Evolutionary conservation across 2,329 filamentous ascomycete species (phyloP), one percentile per base, ranked within the genome.

Genomic region (Pleochaeta shiraiana): DNA sequence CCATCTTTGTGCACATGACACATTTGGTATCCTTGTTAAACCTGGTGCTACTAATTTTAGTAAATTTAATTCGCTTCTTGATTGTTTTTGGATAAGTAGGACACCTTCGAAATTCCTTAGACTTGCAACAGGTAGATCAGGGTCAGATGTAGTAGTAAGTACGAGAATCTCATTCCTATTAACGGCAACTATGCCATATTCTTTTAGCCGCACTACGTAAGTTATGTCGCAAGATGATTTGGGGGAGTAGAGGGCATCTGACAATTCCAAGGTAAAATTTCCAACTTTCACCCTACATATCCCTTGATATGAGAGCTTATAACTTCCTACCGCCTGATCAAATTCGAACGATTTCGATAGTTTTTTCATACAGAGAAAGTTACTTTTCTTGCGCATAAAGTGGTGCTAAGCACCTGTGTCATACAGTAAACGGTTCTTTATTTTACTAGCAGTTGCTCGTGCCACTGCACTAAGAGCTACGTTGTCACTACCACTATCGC

Each of bases 331-430:
- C 16, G 57, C 57, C 26, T 37, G 31, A 37, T 61, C 57, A 21
- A 61, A 61, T 21, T 37, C 14, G 21, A 61, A 61, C 7, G n/a
- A 7, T 16, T 37, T 37, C 12, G 57, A 34, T 21, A 3, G 31
- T n/a, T 5, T 3, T 37, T 37, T 37, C 3, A 61, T 37, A 19
- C 14, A 24, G 26, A 24, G 14, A 6, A 61, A 37, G 16, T 21
- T 12, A 39, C 16, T 24, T 21, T 61, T 61, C 16, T 21, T n/a
- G 26, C 16, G 31, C 16, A 61, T 24, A 37, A 39, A 61, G 16
- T 61, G 57, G 57, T 37, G 57, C 57, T 30, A 61, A 11, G 57
- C 57, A 61, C 19, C 57, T 21, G 57, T 61, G 24, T 61, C 30
- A n/a, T n/a, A n/a, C n/a, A n/a, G n/a, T n/a, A n/a, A n/a, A n/a